Evolutionary conservation across 1,284 basidiomycete species (phyloP).

Genomic region (Naganishia liquefaciens): DNA sequence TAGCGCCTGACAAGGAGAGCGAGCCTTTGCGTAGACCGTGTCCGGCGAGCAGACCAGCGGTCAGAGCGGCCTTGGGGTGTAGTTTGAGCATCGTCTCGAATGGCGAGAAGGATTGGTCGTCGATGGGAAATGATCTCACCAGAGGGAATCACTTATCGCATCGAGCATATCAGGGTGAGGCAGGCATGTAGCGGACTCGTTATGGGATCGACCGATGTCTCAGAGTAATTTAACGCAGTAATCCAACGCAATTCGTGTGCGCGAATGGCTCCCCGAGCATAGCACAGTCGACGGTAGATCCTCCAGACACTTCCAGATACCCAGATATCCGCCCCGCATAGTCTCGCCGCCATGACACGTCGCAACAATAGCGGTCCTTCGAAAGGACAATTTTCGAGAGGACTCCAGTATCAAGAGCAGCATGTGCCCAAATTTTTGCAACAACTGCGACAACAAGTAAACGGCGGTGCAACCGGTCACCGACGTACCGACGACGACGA

Average conservation of each 20-base stretch:
- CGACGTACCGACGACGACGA: conserved; percentile 6
- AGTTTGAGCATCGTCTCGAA: conserved; percentile 28
- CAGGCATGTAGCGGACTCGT: neutral
- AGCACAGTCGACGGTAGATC: neutral
- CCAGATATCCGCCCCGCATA: neutral
- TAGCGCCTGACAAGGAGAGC: conserved; percentile 56
- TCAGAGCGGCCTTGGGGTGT: conserved; percentile 52
- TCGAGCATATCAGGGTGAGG: too few species aligned
- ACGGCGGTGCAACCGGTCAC: conserved; percentile 10
- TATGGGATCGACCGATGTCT: neutral
- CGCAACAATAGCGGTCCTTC: conserved; percentile 17
- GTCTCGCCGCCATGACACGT: conserved; percentile 18
- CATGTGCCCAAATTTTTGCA: conserved; percentile 32
- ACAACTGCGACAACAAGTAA: conserved; percentile 26
- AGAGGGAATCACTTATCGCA: neutral
- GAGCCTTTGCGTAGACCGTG: conserved; percentile 60
- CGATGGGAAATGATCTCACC: neutral
- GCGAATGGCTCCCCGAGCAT: neutral
- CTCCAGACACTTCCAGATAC: neutral
- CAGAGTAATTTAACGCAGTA: too few species aligned
- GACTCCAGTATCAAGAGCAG: conserved; percentile 30
- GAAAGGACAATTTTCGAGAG: conserved; percentile 26
- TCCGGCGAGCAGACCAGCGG: conserved; percentile 57
- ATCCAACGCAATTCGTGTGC: too few species aligned
- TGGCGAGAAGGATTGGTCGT: neutral